These are phyloP conservation scores for Dipteronia sinensis DNA, from an alignment of 345 rosid species.

Conservation along the genomic window DNA sequence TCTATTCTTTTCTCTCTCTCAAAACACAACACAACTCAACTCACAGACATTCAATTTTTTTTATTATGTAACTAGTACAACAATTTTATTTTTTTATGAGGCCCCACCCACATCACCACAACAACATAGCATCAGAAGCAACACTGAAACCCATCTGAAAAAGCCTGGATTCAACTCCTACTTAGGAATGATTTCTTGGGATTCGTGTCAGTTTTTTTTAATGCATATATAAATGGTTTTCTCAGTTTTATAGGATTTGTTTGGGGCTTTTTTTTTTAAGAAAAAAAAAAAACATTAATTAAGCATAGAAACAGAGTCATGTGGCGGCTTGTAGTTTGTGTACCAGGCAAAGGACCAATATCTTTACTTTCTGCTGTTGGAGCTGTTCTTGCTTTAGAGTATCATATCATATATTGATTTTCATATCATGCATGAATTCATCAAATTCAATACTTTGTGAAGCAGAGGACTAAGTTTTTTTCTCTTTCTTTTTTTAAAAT, in stretches of 20 bases:
- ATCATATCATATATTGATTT: not conserved
- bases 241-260: not conserved
- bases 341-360: slow-evolving; percentile 39
- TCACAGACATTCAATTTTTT: not conserved
- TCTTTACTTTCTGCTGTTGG: slow-evolving; percentile 25
- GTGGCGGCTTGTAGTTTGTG: slow-evolving; percentile 59
- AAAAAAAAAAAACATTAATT: not conserved
- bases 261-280: not conserved
- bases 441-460: slow-evolving; percentile 16
- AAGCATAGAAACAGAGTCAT: slow-evolving; percentile 8
- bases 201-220: slow-evolving; percentile 22
- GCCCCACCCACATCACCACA: slow-evolving; percentile 10
- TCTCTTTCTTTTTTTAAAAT: no score
- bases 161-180: slow-evolving; percentile 67
- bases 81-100: not conserved
- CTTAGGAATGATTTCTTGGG: slow-evolving; percentile 52
- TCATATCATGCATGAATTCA: no score
- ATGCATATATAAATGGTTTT: no score
- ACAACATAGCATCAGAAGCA: not conserved
- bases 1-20: slow-evolving; percentile 17
- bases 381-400: not conserved
- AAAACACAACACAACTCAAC: no score
- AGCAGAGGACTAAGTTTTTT: slow-evolving; percentile 13
- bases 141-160: slow-evolving; percentile 59
- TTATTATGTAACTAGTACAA: not conserved